Evolutionary conservation across 352 stramenopile species (phyloP).

Genomic region (Globisporangium nagaii): DNA sequence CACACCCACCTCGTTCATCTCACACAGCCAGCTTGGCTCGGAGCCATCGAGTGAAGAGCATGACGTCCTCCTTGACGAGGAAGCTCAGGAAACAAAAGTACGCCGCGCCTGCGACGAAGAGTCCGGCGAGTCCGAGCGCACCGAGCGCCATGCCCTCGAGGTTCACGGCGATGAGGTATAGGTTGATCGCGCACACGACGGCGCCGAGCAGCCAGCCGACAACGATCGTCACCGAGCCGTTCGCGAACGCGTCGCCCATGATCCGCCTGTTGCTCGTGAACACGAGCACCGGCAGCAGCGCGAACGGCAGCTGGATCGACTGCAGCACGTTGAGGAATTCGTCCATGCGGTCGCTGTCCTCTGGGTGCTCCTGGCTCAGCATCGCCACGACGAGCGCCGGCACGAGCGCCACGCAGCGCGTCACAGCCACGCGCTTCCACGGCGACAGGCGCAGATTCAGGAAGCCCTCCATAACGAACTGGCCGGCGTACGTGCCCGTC

Average conservation of each 20-base stretch:
- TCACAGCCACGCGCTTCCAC: conserved; percentile 76
- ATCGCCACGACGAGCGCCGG: conserved; percentile 86
- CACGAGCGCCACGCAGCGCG: conserved; percentile 89
- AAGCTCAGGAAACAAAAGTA: conserved; percentile 80
- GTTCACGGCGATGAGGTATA: conserved; percentile 73
- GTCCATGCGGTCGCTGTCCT: conserved; percentile 83
- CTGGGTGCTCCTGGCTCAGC: conserved; percentile 72
- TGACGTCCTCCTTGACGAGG: conserved; percentile 39
- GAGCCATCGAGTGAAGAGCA: conserved; percentile 24
- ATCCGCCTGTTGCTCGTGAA: conserved; percentile 75
- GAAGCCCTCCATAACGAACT: conserved; percentile 98
- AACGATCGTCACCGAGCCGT: conserved; percentile 34
- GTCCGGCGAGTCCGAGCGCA: conserved; percentile 17
- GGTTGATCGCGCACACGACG: conserved; percentile 69
- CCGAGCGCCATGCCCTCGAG: conserved; percentile 44
- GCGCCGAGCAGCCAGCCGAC: conserved; percentile 51
- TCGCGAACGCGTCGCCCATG: conserved; percentile 76
- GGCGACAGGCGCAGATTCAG: conserved; percentile 87
- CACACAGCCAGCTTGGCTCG: neutral
- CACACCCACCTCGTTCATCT: too few species aligned
- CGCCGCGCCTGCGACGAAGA: conserved; percentile 28
- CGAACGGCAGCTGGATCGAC: conserved; percentile 90
- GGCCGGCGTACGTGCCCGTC: conserved; percentile 95
- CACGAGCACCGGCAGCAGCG: conserved; percentile 83
- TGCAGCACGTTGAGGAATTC: conserved; percentile 91